A percentile compares a stretch with the other conserved stretches of the same genome.
phyloP scores from a whole-genome alignment of 345 rosid genomes.

The Eucalyptus decipiens region DNA sequence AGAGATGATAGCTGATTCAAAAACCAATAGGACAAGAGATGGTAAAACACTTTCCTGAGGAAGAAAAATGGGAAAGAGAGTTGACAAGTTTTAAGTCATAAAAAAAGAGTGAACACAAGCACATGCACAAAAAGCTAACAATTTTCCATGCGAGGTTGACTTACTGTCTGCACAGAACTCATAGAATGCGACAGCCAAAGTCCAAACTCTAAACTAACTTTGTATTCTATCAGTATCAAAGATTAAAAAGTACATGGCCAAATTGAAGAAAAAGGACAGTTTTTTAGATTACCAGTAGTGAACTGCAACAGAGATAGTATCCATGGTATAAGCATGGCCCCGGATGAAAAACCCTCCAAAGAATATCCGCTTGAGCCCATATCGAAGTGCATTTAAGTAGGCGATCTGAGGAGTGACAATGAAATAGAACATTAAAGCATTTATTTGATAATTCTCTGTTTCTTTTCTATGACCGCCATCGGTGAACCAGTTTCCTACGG shows the following conservation, averaged over 20 bases:
- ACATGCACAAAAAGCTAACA: not conserved
- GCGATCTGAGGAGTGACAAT: slow-evolving; percentile 30
- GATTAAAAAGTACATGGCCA: not conserved
- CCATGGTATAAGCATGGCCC: slow-evolving; percentile 70
- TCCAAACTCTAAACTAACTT: not conserved
- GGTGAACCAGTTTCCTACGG: not conserved
- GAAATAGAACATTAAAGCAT: not conserved
- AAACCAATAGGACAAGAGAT: not conserved
- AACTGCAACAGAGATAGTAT: slow-evolving; percentile 73
- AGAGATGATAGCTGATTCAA: not conserved
- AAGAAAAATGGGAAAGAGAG: not conserved
- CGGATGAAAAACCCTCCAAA: slow-evolving; percentile 79
- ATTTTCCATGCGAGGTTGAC: not conserved
- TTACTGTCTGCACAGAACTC: not conserved
- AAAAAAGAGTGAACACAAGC: not conserved
- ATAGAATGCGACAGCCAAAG: not conserved
- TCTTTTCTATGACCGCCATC: not conserved
- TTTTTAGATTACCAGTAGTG: slow-evolving; percentile 42
- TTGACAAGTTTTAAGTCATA: not conserved
- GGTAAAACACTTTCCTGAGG: not conserved
- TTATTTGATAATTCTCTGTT: not conserved
- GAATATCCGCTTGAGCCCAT: slow-evolving; percentile 70
- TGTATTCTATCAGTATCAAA: not conserved
- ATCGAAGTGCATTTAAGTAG: slow-evolving; percentile 77
- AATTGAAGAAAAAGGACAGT: not conserved